Percentiles rank a stretch among this genome's conserved stretches.
These are phyloP conservation scores for Marasmius tenuissimus DNA, from an alignment of 1,284 basidiomycete species.

Conservation along the genomic window DNA sequence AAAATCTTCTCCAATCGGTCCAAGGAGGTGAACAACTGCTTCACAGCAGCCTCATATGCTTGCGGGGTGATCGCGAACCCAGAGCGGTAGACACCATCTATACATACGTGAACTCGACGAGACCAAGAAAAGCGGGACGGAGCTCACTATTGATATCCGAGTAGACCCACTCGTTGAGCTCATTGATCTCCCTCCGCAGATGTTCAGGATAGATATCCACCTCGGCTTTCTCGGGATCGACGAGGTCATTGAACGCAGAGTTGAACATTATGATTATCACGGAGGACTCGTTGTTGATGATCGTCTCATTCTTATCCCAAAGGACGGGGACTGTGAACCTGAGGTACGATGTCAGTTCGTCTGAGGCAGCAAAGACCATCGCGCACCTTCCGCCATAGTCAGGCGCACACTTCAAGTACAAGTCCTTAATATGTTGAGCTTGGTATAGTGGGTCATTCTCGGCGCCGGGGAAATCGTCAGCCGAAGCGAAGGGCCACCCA, in stretches of 20 bases:
- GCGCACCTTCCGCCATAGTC: slow-evolving; percentile 63
- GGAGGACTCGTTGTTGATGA: slow-evolving; percentile 94
- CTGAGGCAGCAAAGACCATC: background rate
- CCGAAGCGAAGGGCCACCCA: slow-evolving; percentile 87
- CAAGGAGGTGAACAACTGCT: slow-evolving; percentile 72
- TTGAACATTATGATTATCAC: slow-evolving; percentile 96
- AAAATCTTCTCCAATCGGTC: slow-evolving; percentile 83
- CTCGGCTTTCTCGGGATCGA: background rate
- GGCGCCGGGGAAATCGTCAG: slow-evolving; percentile 71
- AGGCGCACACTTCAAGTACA: slow-evolving; percentile 81
- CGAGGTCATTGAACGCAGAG: slow-evolving; percentile 68
- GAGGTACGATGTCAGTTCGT: background rate
- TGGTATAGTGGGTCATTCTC: slow-evolving; percentile 72
- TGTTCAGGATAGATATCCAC: background rate
- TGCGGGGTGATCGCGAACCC: slow-evolving; percentile 86
- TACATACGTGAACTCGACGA: background rate
- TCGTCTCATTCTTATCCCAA: slow-evolving; percentile 88
- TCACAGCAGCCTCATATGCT: slow-evolving; percentile 82
- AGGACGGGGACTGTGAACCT: slow-evolving; percentile 91
- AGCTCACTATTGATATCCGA: slow-evolving; percentile 74
- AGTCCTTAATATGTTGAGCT: slow-evolving; percentile 76
- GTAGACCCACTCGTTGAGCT: slow-evolving; percentile 87
- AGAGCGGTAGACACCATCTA: slow-evolving; percentile 85
- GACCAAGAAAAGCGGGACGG: slow-evolving; percentile 5
- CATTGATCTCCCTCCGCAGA: background rate